Base-by-base conservation (phyloP, 2,329 filamentous ascomycete species). In the Paracorniculantispora psalliotae region DNA sequence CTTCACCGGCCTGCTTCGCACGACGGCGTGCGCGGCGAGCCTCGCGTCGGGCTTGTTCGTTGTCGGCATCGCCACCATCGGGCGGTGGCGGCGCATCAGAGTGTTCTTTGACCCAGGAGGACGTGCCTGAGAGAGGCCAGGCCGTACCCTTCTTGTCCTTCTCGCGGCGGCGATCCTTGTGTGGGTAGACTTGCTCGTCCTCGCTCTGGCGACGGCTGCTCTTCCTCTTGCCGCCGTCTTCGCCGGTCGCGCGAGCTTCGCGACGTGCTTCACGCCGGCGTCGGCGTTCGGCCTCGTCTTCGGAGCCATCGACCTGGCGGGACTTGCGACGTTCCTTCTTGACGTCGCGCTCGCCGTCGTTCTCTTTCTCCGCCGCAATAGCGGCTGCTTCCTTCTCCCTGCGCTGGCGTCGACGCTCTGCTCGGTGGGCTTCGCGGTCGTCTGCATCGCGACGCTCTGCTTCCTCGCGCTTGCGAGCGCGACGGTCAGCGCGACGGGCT, bases 61-160 rank as follows among this genome's bases (percentile, higher is more conserved):
- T 78, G 10, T 79, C 77, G 3, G 68, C 67, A 21, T 68, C 67
- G 17, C 71, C 72, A 41, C 74, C 73, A 0, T 78, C 76, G 1
- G 81, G 82, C 2, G 84, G 83, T 2, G 83, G 82, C 1, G 82
- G 82, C 3, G 83, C 83, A 64, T 86, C 84, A 2, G 80, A 82
- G 64, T 85, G 80, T 13, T 87, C 83, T 69, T 86, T 86, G 4
- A 87, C 84, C 85, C 85, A 87, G 0, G 83, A 86, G 9, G 81
- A 83, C 0, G 84, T 87, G 26, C 84, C 84, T 7, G 81, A 85
- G 67, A 86, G 81, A 19, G 84, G 84, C 84, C 84, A 87, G 10
- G 74, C 75, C 9, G 77, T 62, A 8, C 60, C 64, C 35, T 73
- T 65, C 43, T 71, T 68, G 25, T 68, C 75, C 30, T 67, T 73